Base-by-base conservation (phyloP, 2,329 filamentous ascomycete genomes). In the Fusarium illudens region DNA sequence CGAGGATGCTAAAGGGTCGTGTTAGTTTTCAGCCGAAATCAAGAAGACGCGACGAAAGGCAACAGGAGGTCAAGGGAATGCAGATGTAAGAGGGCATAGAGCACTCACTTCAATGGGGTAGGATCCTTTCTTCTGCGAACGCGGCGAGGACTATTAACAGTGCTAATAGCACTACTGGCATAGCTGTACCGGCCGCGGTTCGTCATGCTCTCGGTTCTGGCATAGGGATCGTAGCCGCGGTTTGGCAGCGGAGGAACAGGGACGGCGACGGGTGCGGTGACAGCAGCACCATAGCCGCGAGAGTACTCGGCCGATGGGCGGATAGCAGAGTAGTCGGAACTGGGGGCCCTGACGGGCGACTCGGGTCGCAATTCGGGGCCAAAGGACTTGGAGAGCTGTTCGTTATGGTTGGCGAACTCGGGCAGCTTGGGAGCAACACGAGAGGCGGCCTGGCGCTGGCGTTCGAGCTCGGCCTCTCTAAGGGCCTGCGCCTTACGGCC, bases 121-220 rank as follows among this genome's bases (percentile, higher is more conserved):
- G 96, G 96, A 76, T 99, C 96, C 84, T 97, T 98, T 83, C 96
- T 90, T 83, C 95, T 91, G 74, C 96, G 90, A 71, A 98, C 90
- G 77, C 94, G 90, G 71, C 96, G 90, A 67, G 96, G 95, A 79
- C 92, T 97, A 83, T 97, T 97, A 82, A 97, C 89, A 63, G 93
- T 92, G 84, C 93, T 97, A 71, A 95, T 88, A 56, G 92, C 91
- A 80, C 92, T 96, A 82, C 92, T 97, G 60, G 95, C 94, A 81
- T 97, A 98, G 82, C 94, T 97, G 82, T 97, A 97, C 70, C 96
- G 92, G 64, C 95, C 94, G 72, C 96, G 93, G 80, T 98, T 91
- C 72, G 95, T 94, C 93, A 98, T 97, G 85, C 95, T 97, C 83
- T 96, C 93, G 33, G 92, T 90, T 67, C 92, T 88, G 46, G 91